phyloP scores from a whole-genome alignment of 495 filamentous ascomycete genomes.

The Penicillium daleae region DNA sequence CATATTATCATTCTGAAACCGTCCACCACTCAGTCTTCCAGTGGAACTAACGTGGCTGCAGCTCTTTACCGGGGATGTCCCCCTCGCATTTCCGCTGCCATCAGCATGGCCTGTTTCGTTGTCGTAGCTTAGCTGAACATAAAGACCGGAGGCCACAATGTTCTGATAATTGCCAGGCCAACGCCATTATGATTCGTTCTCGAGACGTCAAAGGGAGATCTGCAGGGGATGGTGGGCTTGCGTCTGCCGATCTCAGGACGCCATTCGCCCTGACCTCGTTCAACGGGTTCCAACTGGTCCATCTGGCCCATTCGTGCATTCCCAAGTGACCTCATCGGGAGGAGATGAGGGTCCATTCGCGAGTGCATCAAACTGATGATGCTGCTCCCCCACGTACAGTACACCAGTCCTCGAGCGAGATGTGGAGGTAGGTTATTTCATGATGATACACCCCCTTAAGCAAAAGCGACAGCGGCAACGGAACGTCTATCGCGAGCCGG shows the following conservation, averaged over 20 bases:
- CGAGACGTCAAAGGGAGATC: conserved; percentile 32
- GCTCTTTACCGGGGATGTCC: background rate
- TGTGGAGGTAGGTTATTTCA: conserved; percentile 34
- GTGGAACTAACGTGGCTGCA: background rate
- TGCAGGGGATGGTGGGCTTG: conserved; percentile 29
- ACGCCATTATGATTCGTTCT: conserved; percentile 23
- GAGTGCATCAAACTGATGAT: conserved; percentile 26
- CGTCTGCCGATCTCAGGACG: conserved; percentile 25
- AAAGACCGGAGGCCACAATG: conserved; percentile 8
- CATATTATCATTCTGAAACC: background rate
- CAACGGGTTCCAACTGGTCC: background rate
- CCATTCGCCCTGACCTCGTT: conserved; percentile 3
- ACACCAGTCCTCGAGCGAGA: conserved; percentile 26
- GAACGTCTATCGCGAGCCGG: conserved; percentile 4
- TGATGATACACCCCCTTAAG: conserved; percentile 20
- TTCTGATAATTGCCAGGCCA: conserved; percentile 4
- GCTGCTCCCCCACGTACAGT: background rate
- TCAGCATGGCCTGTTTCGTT: conserved; percentile 9
- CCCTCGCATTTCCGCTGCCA: conserved; percentile 6
- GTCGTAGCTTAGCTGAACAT: conserved; percentile 1
- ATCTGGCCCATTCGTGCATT: conserved; percentile 25
- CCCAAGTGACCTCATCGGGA: conserved; percentile 42
- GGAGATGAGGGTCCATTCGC: conserved; percentile 20
- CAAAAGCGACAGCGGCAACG: conserved; percentile 4
- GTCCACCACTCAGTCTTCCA: background rate